These are phyloP conservation scores for Talaromyces sp. DNA, from an alignment of 2,329 filamentous ascomycete genomes.

Conservation along the genomic window DNA sequence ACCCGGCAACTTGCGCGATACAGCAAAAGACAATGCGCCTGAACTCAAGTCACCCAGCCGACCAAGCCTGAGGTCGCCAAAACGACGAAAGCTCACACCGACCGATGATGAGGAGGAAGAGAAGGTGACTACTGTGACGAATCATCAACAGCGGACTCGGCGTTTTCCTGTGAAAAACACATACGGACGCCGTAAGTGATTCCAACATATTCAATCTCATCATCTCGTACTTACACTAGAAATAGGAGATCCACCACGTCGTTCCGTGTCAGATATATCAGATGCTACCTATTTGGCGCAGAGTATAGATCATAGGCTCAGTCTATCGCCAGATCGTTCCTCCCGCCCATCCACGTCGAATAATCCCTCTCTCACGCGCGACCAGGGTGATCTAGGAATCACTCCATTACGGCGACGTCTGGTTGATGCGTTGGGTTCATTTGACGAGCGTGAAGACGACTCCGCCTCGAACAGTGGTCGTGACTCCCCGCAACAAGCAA, in stretches of 20 bases:
- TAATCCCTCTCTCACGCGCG: background rate
- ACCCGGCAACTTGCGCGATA: background rate
- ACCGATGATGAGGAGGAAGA: background rate
- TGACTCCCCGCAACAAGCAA: background rate
- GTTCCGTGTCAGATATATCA: constrained; percentile 8
- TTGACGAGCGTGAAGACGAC: constrained; percentile 18
- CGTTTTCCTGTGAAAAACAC: constrained; percentile 2
- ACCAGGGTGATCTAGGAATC: background rate
- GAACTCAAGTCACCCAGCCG: constrained; percentile 28
- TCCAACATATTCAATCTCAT: background rate
- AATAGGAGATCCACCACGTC: background rate
- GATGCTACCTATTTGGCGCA: background rate
- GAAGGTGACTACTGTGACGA: background rate
- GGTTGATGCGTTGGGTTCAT: constrained; percentile 32
- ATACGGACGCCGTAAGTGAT: constrained; percentile 4
- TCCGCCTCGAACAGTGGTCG: constrained; percentile 11
- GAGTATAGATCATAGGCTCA: constrained; percentile 4
- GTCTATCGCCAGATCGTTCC: constrained; percentile 6
- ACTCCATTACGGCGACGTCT: constrained; percentile 33
- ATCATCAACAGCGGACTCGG: background rate
- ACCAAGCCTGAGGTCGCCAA: constrained; percentile 19
- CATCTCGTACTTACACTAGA: background rate
- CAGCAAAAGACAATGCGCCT: constrained; percentile 17
- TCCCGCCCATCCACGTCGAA: background rate
- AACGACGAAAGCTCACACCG: constrained; percentile 22